A percentile compares a stretch with the other conserved stretches of the same genome.
These are phyloP conservation scores for Lathyrus tuberosus DNA, from an alignment of 306 rosid genomes.

Conservation along the genomic window DNA sequence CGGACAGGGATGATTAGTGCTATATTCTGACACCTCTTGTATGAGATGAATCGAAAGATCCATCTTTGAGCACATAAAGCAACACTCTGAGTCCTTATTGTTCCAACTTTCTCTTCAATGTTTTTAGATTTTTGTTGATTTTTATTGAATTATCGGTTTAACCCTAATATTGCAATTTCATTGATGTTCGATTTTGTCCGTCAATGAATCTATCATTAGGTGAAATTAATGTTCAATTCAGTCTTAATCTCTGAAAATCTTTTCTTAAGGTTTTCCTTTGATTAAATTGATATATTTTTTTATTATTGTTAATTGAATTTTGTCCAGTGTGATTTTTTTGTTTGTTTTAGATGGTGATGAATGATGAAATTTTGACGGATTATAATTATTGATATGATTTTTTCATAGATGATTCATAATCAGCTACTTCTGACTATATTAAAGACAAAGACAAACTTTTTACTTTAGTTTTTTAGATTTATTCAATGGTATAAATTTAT, in stretches of 20 bases:
- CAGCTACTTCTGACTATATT: slow-evolving; percentile 59
- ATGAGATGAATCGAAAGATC: slow-evolving; percentile 64
- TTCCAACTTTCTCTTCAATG: background rate
- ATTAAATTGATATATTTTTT: slow-evolving; percentile 34
- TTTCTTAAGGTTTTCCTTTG: slow-evolving; percentile 9
- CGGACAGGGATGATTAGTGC: slow-evolving; percentile 73
- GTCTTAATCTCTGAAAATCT: slow-evolving; percentile 34
- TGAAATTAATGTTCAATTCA: slow-evolving; percentile 19
- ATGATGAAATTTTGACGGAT: slow-evolving; percentile 52
- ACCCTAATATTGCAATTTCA: slow-evolving; percentile 50
- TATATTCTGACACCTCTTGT: slow-evolving; percentile 98
- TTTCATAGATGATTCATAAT: slow-evolving; percentile 37
- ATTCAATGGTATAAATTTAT: no score
- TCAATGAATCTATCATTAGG: slow-evolving; percentile 53
- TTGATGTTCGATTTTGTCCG: slow-evolving; percentile 25
- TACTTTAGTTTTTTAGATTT: no score
- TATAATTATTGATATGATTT: slow-evolving; percentile 44
- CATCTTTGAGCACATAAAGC: slow-evolving; percentile 87
- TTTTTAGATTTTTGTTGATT: background rate
- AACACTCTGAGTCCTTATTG: slow-evolving; percentile 72
- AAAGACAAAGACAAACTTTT: no score
- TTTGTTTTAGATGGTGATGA: background rate
- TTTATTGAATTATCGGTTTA: background rate
- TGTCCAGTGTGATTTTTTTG: background rate
- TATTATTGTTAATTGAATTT: no score